phyloP scores from a whole-genome alignment of 768 basidiomycete species.

The Mycena metata region DNA sequence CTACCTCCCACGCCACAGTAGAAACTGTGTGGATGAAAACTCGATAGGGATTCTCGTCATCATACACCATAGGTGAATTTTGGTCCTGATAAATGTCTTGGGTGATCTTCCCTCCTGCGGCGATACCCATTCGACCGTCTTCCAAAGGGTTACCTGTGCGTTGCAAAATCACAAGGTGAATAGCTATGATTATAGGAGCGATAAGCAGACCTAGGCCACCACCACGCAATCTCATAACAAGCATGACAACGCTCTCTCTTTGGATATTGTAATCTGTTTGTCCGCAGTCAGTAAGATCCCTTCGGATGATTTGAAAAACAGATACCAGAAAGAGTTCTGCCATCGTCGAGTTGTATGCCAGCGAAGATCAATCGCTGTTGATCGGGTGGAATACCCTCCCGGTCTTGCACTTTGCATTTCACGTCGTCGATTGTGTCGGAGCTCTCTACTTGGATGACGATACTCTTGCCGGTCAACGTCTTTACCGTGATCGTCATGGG shows the following conservation, averaged over 20 bases:
- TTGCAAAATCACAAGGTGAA: too few species aligned
- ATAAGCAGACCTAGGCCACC: not conserved
- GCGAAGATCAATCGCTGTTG: conserved; percentile 61
- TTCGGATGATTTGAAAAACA: not conserved
- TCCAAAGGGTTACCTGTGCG: not conserved
- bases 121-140: conserved; percentile 11
- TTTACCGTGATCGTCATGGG: not conserved
- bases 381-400: conserved; percentile 63
- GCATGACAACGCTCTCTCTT: not conserved
- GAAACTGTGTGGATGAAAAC: conserved; percentile 22
- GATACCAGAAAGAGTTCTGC: conserved; percentile 12
- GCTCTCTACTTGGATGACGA: not conserved
- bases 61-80: not conserved
- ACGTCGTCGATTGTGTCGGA: conserved; percentile 7
- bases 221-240: not conserved
- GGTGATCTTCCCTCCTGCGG: conserved; percentile 5
- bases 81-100: conserved; percentile 3
- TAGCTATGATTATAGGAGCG: too few species aligned
- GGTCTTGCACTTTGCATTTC: conserved; percentile 56
- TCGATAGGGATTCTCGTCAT: conserved; percentile 8
- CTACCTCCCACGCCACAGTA: conserved; percentile 2
- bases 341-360: conserved; percentile 54
- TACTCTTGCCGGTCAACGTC: not conserved
- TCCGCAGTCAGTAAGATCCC: not conserved
- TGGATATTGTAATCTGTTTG: not conserved